Evolutionary conservation across 495 filamentous ascomycete species (phyloP).

Genomic region (Daldinia decipiens): DNA sequence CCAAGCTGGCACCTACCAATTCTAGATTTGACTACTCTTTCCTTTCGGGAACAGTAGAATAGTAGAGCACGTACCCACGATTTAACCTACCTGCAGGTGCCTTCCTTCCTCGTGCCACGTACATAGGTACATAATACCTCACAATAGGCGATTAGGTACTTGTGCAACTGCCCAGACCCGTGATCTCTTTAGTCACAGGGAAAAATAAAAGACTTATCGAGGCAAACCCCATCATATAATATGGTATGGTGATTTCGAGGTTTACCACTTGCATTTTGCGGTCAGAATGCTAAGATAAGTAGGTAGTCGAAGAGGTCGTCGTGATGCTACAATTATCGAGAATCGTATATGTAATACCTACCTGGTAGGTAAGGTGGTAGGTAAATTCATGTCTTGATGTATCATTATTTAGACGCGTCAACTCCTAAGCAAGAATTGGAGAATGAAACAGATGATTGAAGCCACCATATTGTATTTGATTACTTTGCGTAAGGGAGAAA

Average conservation of each 20-base stretch:
- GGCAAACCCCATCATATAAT: not conserved
- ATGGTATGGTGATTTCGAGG: no score
- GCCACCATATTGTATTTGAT: constrained; percentile 15
- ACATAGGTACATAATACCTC: not conserved
- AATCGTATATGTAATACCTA: constrained; percentile 10
- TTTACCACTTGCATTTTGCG: not conserved
- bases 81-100: constrained; percentile 4
- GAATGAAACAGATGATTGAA: constrained; percentile 22
- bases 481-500: constrained; percentile 36
- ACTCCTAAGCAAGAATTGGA: constrained; percentile 30
- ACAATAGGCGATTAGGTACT: not conserved
- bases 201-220: not conserved
- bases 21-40: not conserved
- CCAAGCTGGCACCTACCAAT: not conserved
- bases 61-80: not conserved
- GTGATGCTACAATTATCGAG: constrained; percentile 10
- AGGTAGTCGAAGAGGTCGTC: not conserved
- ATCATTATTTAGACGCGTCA: constrained; percentile 30
- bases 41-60: not conserved
- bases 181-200: not conserved
- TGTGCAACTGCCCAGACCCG: not conserved
- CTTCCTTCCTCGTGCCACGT: not conserved
- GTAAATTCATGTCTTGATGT: constrained; percentile 18
- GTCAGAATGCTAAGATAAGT: constrained; percentile 5
- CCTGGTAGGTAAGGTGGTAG: constrained; percentile 37